phyloP scores from a whole-genome alignment of 1,284 basidiomycete genomes.

The Ganoderma lingzhi region DNA sequence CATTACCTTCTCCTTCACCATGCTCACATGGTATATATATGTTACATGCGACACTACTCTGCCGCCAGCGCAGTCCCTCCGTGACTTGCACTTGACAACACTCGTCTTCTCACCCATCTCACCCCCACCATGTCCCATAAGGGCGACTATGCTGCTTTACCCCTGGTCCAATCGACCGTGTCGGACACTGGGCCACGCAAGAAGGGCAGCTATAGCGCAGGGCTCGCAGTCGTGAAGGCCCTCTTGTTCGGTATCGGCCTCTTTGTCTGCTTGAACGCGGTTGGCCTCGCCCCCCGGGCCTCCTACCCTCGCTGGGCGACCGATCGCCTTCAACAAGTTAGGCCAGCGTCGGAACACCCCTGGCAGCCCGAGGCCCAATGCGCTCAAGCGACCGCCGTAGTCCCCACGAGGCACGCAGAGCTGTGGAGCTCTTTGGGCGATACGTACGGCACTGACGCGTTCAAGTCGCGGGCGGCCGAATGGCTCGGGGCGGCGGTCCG shows the following conservation, averaged over 20 bases:
- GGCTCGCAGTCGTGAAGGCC: slow-evolving; percentile 22
- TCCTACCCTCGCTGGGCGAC: slow-evolving; percentile 13
- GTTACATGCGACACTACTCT: too few species aligned
- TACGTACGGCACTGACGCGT: slow-evolving; percentile 51
- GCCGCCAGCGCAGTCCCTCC: too few species aligned
- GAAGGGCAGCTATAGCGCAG: slow-evolving; percentile 17
- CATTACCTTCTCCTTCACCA: too few species aligned
- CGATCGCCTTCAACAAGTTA: background rate
- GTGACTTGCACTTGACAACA: background rate
- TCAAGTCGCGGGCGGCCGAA: slow-evolving; percentile 55
- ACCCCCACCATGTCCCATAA: slow-evolving; percentile 29
- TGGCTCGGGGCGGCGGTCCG: slow-evolving; percentile 62
- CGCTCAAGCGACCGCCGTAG: slow-evolving; percentile 53
- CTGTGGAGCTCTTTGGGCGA: slow-evolving; percentile 52
- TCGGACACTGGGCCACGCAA: slow-evolving; percentile 14
- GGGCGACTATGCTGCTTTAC: slow-evolving; percentile 23
- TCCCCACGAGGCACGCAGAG: slow-evolving; percentile 50
- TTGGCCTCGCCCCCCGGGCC: slow-evolving; percentile 10
- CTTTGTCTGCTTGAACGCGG: slow-evolving; percentile 22
- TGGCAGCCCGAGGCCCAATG: slow-evolving; percentile 42
- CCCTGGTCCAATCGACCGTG: slow-evolving; percentile 20
- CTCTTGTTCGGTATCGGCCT: slow-evolving; percentile 22
- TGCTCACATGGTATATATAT: too few species aligned
- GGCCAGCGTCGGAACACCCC: background rate
- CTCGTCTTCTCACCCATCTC: slow-evolving; percentile 10